These are phyloP conservation scores for Candida ficus DNA, from an alignment of 805 yeast genomes.

Conservation along the genomic window DNA sequence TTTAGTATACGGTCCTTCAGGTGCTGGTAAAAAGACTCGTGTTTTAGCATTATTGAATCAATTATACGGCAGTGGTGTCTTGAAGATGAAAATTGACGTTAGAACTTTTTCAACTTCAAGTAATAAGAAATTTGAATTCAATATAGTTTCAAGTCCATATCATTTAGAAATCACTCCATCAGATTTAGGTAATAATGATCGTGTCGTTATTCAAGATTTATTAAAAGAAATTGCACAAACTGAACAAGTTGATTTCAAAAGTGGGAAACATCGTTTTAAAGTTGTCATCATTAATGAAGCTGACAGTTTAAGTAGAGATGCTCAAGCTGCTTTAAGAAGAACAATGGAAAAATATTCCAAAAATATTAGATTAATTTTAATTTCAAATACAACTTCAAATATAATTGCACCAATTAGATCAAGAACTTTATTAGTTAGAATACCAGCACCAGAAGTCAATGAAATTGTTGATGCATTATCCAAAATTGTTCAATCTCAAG, in stretches of 20 bases:
- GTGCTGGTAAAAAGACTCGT: constrained; percentile 96
- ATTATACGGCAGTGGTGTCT: constrained; percentile 78
- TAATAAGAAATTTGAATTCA: constrained; percentile 80
- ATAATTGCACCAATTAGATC: constrained; percentile 93
- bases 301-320: constrained; percentile 83
- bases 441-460: constrained; percentile 67
- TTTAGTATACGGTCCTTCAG: constrained; percentile 90
- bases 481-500: constrained; percentile 55
- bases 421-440: constrained; percentile 82
- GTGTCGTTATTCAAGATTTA: constrained; percentile 91
- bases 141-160: constrained; percentile 84
- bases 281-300: constrained; percentile 89
- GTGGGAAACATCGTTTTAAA: constrained; percentile 54
- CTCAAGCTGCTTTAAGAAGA: constrained; percentile 92
- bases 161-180: constrained; percentile 95
- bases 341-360: constrained; percentile 94
- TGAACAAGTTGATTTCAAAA: constrained; percentile 82
- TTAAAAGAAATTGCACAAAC: constrained; percentile 93
- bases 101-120: constrained; percentile 73
- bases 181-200: constrained; percentile 93
- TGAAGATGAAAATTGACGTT: constrained; percentile 83
- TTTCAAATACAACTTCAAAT: constrained; percentile 86
- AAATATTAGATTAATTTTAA: constrained; percentile 75
- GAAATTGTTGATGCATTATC: constrained; percentile 57
- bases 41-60: constrained; percentile 74